Evolutionary conservation across 2,329 filamentous ascomycete genomes (phyloP).

Genomic region (Fusarium tanahbumbuense): DNA sequence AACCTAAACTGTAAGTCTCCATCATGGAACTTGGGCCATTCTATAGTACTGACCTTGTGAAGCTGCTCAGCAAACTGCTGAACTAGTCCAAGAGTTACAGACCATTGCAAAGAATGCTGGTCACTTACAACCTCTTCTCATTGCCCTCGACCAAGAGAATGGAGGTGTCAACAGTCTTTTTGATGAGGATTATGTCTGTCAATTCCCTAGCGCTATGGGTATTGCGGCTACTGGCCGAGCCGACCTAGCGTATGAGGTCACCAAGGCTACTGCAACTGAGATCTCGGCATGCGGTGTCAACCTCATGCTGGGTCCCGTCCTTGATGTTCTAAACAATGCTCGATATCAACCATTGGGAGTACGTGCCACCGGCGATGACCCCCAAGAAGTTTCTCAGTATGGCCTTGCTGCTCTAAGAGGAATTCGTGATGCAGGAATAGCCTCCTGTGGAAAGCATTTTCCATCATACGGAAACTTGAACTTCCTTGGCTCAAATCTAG

Average conservation of each 20-base stretch:
- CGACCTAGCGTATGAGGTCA: slow-evolving; percentile 87
- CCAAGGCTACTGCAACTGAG: slow-evolving; percentile 92
- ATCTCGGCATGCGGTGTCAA: slow-evolving; percentile 94
- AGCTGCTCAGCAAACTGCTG: slow-evolving; percentile 93
- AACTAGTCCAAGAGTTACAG: slow-evolving; percentile 89
- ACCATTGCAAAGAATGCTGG: slow-evolving; percentile 91
- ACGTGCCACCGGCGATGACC: slow-evolving; percentile 89
- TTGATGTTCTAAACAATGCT: slow-evolving; percentile 94
- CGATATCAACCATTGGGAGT: slow-evolving; percentile 92
- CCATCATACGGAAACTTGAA: slow-evolving; percentile 96
- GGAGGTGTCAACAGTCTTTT: slow-evolving; percentile 97
- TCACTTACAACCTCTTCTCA: slow-evolving; percentile 87
- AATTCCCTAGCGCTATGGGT: slow-evolving; percentile 97
- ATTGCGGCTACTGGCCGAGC: slow-evolving; percentile 90
- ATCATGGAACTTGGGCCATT: neutral
- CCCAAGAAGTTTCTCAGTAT: slow-evolving; percentile 93
- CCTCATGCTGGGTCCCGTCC: slow-evolving; percentile 90
- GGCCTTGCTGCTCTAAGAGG: slow-evolving; percentile 91
- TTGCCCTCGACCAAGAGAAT: slow-evolving; percentile 97
- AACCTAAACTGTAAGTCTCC: slow-evolving; percentile 79
- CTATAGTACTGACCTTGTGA: slow-evolving; percentile 47
- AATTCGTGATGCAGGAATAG: slow-evolving; percentile 89
- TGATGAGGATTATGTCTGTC: slow-evolving; percentile 93
- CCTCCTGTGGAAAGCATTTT: slow-evolving; percentile 94
- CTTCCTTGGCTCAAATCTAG: slow-evolving; percentile 88